These are phyloP conservation scores for Podosphaera aphanis DNA, from an alignment of 2,329 filamentous ascomycete genomes.

Conservation along the genomic window DNA sequence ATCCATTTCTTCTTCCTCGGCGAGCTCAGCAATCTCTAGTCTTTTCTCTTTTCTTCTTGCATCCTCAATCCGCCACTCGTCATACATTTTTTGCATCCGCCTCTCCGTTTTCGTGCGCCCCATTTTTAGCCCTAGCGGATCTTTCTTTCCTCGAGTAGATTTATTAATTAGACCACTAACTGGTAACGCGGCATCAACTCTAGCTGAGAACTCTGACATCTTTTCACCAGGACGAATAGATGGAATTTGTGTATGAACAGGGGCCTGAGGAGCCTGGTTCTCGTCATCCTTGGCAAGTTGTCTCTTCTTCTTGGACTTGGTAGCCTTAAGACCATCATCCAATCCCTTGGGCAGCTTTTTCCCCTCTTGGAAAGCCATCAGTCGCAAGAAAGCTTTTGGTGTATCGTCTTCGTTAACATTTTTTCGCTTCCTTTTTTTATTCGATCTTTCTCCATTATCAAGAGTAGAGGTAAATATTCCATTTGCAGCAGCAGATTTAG, in stretches of 20 bases:
- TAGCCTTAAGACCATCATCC: conserved; percentile 37
- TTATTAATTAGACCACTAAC: conserved; percentile 46
- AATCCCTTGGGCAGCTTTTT: conserved; percentile 39
- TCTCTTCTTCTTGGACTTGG: conserved; percentile 14
- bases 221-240: conserved; percentile 68
- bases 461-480: conserved; percentile 16
- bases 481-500: conserved; percentile 21
- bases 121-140: conserved; percentile 40
- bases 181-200: conserved; percentile 68
- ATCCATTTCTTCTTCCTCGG: conserved; percentile 14
- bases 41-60: conserved; percentile 20
- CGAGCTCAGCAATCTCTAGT: conserved; percentile 12
- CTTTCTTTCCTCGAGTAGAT: conserved; percentile 32
- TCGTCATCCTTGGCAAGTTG: conserved; percentile 6
- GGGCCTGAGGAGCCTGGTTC: conserved; percentile 6
- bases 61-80: conserved; percentile 51
- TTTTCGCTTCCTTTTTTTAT: conserved; percentile 26
- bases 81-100: conserved; percentile 58
- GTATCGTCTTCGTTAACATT: conserved; percentile 43
- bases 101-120: conserved; percentile 63
- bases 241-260: conserved; percentile 21
- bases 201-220: conserved; percentile 55
- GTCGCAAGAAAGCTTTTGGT: conserved; percentile 62
- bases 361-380: conserved; percentile 54
- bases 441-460: conserved; percentile 7